Percentiles rank a stretch among this genome's conserved stretches.
phyloP scores from a whole-genome alignment of 2,329 filamentous ascomycete species.

The Remersonia thermophila region DNA sequence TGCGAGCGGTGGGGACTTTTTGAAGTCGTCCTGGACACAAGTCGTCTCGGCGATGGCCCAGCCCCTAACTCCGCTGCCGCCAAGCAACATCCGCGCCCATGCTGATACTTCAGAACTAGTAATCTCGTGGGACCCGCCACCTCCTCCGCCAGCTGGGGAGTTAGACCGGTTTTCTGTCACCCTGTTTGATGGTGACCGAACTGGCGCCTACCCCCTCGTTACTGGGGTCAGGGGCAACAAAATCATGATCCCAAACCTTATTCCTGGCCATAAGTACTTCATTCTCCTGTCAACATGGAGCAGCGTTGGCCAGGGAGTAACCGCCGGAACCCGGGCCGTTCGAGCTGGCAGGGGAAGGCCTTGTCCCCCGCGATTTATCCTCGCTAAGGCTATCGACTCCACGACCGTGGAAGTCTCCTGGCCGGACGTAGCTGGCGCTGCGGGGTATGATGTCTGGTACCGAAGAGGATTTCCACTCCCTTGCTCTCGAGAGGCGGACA shows the following conservation, averaged over 20 bases:
- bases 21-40: conserved; percentile 9
- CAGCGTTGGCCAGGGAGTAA: conserved; percentile 5
- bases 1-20: conserved; percentile 6
- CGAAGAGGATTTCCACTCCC: background rate
- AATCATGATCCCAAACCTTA: background rate
- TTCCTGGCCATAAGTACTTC: conserved; percentile 7
- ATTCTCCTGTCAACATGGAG: conserved; percentile 13
- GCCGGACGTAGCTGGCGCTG: conserved; percentile 1
- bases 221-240: conserved; percentile 1
- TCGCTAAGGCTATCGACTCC: background rate
- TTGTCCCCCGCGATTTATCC: background rate
- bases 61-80: conserved; percentile 10
- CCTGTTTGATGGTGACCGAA: conserved; percentile 4
- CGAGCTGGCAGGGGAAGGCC: conserved; percentile 6
- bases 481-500: background rate
- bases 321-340: conserved; percentile 5
- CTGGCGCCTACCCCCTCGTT: conserved; percentile 2
- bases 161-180: conserved; percentile 13
- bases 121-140: conserved; percentile 7
- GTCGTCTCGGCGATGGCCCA: conserved; percentile 8
- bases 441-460: conserved; percentile 8
- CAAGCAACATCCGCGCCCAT: conserved; percentile 7
- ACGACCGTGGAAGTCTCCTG: conserved; percentile 5
- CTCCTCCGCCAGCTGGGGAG: background rate
- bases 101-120: conserved; percentile 3